Conservation (phyloP, 768 basidiomycete species). For the Hygrophorus pudorinus region DNA sequence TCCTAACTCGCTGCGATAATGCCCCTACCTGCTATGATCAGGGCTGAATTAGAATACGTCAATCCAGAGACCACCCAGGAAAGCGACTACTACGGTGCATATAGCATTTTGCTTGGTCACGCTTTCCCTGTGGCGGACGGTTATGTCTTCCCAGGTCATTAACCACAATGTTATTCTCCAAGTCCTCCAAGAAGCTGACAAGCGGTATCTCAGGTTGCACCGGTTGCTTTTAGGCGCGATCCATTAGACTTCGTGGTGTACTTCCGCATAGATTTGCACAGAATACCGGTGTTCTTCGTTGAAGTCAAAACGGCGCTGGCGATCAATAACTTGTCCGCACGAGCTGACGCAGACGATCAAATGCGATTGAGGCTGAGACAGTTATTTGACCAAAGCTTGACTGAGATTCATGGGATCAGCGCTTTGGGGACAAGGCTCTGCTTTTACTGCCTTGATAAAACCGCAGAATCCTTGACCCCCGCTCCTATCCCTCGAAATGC, state of each 20-base stretch:
- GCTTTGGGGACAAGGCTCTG: conserved; percentile 4
- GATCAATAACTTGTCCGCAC: not conserved
- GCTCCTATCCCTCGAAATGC: not conserved
- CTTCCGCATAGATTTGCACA: not conserved
- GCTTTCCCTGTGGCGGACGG: conserved; percentile 2
- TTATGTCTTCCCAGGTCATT: conserved; percentile 4
- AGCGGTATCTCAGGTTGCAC: too few species aligned
- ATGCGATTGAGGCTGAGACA: not conserved
- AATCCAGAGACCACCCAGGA: conserved; percentile 5
- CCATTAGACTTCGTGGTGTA: not conserved
- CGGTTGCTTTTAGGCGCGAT: not conserved
- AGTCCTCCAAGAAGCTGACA: not conserved
- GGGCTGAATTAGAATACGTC: conserved; percentile 1
- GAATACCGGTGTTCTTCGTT: not conserved
- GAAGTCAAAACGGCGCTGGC: not conserved
- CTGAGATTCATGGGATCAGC: conserved; percentile 6
- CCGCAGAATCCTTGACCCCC: not conserved
- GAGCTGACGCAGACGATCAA: not conserved
- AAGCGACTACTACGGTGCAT: conserved; percentile 6
- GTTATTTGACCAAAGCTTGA: not conserved
- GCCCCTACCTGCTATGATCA: conserved; percentile 1
- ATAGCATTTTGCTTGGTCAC: conserved; percentile 2
- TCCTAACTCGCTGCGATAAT: too few species aligned
- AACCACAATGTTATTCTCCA: not conserved
- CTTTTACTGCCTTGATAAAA: conserved; percentile 3